Base-by-base conservation (phyloP, 2,329 filamentous ascomycete species). In the Pseudogymnoascus sp. region DNA sequence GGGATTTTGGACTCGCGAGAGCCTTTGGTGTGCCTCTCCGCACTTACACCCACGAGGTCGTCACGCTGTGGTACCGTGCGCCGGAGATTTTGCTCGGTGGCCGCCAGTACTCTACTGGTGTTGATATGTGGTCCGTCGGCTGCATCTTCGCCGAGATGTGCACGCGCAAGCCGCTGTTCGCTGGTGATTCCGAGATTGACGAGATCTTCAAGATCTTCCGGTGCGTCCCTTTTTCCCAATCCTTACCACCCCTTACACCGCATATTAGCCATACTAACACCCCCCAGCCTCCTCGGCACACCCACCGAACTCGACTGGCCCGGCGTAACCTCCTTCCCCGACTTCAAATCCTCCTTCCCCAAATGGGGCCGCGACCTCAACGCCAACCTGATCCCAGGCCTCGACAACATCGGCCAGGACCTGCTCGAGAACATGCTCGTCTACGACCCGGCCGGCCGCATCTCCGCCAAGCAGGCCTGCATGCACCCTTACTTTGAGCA, bases 121-220 rank as follows among this genome's bases (percentile, higher is more conserved):
- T 96, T 45, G 92, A 96, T 73, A 96, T 96, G 90, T 96, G 92
- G 92, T 95, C 90, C 34, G 88, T 93, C 61, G 92, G 92, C 67
- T 95, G 92, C 76, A 96, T 96, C 77, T 96, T 96, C 76, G 92
- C 93, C 8, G 92, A 96, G 77, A 96, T 96, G 93, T 96, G 91
- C 78, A 96, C 92, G 1, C 86, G 91, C 72, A 96, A 96, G 78
- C 92, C 92, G 4, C 81, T 96, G 48, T 96, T 96, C 80, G 92
- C 92, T 11, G 92, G 92, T 65, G 92, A 96, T 75, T 95, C 90
- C 4, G 91, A 96, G 75, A 96, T 96, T 77, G 91, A 96, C 73
- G 91, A 96, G 77, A 96, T 96, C 73, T 96, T 96, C 83, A 95
- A 93, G 79, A 96, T 89, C 75, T 96, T 96, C 87, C 85, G 88